Evolutionary conservation across 176 grass and related monocot genomes (phyloP), one percentile per base, ranked within the genome.

Genomic region (Triticum monococcum): DNA sequence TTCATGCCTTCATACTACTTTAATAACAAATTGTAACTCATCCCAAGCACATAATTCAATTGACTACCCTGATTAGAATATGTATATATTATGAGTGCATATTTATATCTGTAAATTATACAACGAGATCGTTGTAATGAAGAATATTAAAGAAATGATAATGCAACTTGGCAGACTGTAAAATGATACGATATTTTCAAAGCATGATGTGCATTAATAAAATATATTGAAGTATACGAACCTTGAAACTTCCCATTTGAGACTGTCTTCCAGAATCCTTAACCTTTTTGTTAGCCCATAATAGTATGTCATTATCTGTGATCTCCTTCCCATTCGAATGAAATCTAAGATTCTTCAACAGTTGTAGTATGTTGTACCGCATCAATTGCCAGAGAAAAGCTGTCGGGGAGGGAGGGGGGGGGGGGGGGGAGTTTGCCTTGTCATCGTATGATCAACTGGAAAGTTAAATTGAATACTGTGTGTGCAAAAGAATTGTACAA

Each of bases 321-420:
- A 95, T 92, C 84, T 89, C 86, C 83, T 92, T 95, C 70, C 87
- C 88, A 83, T 87, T 86, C 64, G 89, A 91, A 82, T 91, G 89
- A 71, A 89, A 91, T 85, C 93, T 91, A 60, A 92, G 87, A 62
- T 92, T 92, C 60, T 73, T 95, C 46, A 95, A 66, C 82, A 95
- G 72, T 83, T 95, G 93, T 62, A 95, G 91, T 80, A 95, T 92
- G 68, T 91, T 95, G 70, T 85, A 91, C 38, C 93, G 84, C 93
- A 95, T 95, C 72, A 95, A 79, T 87, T 95, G 93, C 93, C 93
- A 95, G 10, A 95, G 78, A 80, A 95, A 95, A 89, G 93, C 93
- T 95, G 88, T 6, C 14, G 1, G 13, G 48, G 48, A 6, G 11
- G 20, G 56, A 56, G 91, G 17, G 57, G 68, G 13, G 61, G 1